A percentile compares a stretch with the other conserved stretches of the same genome.
Evolutionary conservation across 1,284 basidiomycete species (phyloP).

Genomic region (Cutaneotrichosporon sp.): DNA sequence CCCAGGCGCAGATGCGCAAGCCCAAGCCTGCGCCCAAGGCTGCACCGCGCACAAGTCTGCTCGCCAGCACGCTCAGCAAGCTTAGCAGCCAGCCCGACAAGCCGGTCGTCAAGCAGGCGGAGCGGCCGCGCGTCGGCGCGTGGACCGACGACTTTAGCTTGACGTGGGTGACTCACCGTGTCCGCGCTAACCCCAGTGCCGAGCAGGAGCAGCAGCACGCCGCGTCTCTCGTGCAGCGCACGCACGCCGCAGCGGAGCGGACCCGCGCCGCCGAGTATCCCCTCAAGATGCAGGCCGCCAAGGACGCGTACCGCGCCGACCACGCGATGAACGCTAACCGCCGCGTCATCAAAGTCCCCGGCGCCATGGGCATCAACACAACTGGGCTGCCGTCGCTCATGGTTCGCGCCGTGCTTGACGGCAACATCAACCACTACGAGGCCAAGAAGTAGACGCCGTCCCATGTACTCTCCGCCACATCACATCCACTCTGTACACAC

Average conservation of each 20-base stretch:
- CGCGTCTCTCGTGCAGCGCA: constrained; percentile 7
- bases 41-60: constrained; percentile 13
- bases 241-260: constrained; percentile 12
- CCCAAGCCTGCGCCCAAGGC: neutral
- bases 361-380: constrained; percentile 23
- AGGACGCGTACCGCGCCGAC: constrained; percentile 35
- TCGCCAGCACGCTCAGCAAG: constrained; percentile 22
- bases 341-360: constrained; percentile 14
- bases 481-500: neutral
- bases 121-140: constrained; percentile 20
- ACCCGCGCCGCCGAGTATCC: constrained; percentile 12
- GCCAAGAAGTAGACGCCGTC: neutral
- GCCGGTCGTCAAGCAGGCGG: constrained; percentile 1
- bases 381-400: constrained; percentile 19
- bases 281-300: constrained; percentile 35
- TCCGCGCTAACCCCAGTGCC: constrained; percentile 13
- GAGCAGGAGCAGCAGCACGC: constrained; percentile 22
- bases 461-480: neutral
- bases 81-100: constrained; percentile 7
- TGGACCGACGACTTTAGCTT: constrained; percentile 26
- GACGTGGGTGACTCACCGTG: constrained; percentile 13
- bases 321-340: constrained; percentile 1
- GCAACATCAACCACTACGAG: neutral
- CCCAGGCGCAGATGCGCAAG: neutral
- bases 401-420: constrained; percentile 19